phyloP scores from a whole-genome alignment of 495 filamentous ascomycete species.

The Rusavskia elegans region DNA sequence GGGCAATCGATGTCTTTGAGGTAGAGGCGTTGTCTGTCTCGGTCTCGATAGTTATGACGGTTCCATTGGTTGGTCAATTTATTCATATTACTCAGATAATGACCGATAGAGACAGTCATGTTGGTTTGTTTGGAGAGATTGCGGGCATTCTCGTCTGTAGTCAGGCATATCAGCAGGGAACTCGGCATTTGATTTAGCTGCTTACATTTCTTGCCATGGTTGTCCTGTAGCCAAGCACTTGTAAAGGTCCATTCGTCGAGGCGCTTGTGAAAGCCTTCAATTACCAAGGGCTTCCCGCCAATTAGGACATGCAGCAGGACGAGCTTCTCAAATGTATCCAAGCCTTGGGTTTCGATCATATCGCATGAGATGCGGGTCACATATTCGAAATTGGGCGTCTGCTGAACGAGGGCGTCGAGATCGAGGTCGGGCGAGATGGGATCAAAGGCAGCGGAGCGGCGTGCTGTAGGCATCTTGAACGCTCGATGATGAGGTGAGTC shows the following conservation, averaged over 20 bases:
- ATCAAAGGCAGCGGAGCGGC: constrained; percentile 58
- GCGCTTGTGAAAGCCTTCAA: constrained; percentile 63
- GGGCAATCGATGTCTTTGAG: constrained; percentile 94
- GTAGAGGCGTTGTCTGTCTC: constrained; percentile 69
- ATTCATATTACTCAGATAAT: constrained; percentile 75
- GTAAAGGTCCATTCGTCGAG: constrained; percentile 63
- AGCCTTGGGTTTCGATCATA: constrained; percentile 52
- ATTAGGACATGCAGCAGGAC: constrained; percentile 63
- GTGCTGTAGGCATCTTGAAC: constrained; percentile 46
- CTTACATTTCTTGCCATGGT: constrained; percentile 60
- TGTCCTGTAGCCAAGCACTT: constrained; percentile 56
- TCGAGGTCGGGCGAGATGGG: constrained; percentile 76
- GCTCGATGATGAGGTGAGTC: not conserved
- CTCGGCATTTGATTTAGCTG: not conserved
- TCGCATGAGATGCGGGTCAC: constrained; percentile 59
- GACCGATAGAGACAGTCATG: constrained; percentile 64
- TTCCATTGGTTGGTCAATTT: constrained; percentile 62
- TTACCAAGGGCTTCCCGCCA: constrained; percentile 72
- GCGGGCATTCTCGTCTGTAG: constrained; percentile 47
- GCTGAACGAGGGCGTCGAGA: constrained; percentile 52
- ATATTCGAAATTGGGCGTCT: constrained; percentile 68
- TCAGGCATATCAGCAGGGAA: constrained; percentile 3
- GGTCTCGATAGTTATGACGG: constrained; percentile 47
- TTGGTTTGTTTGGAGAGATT: constrained; percentile 53
- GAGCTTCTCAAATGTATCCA: constrained; percentile 64